These are phyloP conservation scores for Leishmania mexicana DNA, from an alignment of 208 protist genomes.

Conservation along the genomic window DNA sequence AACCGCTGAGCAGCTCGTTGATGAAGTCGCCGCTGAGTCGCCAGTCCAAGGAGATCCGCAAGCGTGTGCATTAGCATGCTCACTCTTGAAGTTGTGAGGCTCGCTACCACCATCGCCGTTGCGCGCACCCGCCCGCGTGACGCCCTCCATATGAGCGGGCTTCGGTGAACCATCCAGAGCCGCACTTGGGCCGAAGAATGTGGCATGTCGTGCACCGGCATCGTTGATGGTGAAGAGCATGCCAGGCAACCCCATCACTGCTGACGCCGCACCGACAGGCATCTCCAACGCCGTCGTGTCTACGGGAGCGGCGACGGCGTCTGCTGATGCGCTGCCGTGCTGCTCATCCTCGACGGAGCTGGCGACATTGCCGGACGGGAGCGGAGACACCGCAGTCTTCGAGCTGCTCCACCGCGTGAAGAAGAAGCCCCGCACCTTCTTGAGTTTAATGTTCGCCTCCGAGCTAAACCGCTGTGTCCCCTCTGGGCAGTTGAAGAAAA, in stretches of 20 bases:
- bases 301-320: background rate
- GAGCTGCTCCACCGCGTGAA: slow-evolving; percentile 65
- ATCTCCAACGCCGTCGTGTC: background rate
- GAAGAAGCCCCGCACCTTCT: slow-evolving; percentile 69
- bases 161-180: background rate
- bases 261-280: slow-evolving; percentile 29
- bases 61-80: background rate
- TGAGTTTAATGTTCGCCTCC: slow-evolving; percentile 76
- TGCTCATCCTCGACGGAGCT: background rate
- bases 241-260: slow-evolving; percentile 85
- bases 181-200: slow-evolving; percentile 73
- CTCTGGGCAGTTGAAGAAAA: slow-evolving; percentile 91
- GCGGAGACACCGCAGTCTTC: too few species aligned
- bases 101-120: background rate
- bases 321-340: background rate
- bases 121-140: background rate
- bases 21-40: background rate
- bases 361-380: background rate
- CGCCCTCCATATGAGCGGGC: background rate
- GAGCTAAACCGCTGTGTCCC: slow-evolving; percentile 83
- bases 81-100: background rate
- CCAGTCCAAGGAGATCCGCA: background rate
- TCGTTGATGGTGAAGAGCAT: slow-evolving; percentile 90
- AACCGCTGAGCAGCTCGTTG: background rate
- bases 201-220: slow-evolving; percentile 53